Percentiles rank a stretch among this genome's conserved stretches.
phyloP scores from a whole-genome alignment of 208 protist species.

The Crithidia sp. region DNA sequence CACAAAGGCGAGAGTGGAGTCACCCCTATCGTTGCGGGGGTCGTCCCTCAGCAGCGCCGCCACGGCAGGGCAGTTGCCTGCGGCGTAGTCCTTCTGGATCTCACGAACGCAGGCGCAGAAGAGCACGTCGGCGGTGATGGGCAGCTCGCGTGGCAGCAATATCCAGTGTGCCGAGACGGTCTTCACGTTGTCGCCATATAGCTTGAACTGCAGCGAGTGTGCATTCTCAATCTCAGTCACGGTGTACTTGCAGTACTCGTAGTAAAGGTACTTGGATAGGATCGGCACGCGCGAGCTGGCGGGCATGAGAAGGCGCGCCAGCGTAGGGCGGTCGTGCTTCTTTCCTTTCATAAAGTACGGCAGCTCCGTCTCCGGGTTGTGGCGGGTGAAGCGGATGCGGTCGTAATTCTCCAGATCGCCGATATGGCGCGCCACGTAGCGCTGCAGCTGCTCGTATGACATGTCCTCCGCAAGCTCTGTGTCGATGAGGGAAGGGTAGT shows the following conservation, averaged over 20 bases:
- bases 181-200: slow-evolving; percentile 76
- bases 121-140: slow-evolving; percentile 65
- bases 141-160: slow-evolving; percentile 66
- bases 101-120: slow-evolving; percentile 71
- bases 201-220: slow-evolving; percentile 90
- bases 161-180: slow-evolving; percentile 82
- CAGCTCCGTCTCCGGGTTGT: slow-evolving; percentile 84
- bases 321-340: slow-evolving; percentile 66
- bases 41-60: slow-evolving; percentile 24
- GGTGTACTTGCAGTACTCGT: slow-evolving; percentile 89
- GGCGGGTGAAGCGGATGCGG: slow-evolving; percentile 83
- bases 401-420: slow-evolving; percentile 75
- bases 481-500: slow-evolving; percentile 67
- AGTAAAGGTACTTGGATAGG: slow-evolving; percentile 79
- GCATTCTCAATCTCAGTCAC: slow-evolving; percentile 82
- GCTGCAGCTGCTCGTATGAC: slow-evolving; percentile 91
- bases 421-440: slow-evolving; percentile 79
- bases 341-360: slow-evolving; percentile 91
- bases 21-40: slow-evolving; percentile 12
- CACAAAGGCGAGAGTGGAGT: slow-evolving; percentile 35
- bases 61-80: slow-evolving; percentile 10
- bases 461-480: slow-evolving; percentile 81
- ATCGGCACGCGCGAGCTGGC: slow-evolving; percentile 41
- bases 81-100: slow-evolving; percentile 55
- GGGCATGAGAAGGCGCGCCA: slow-evolving; percentile 76